These are phyloP conservation scores for Excoecaria cochinchinensis DNA, from an alignment of 345 rosid species.

Conservation along the genomic window DNA sequence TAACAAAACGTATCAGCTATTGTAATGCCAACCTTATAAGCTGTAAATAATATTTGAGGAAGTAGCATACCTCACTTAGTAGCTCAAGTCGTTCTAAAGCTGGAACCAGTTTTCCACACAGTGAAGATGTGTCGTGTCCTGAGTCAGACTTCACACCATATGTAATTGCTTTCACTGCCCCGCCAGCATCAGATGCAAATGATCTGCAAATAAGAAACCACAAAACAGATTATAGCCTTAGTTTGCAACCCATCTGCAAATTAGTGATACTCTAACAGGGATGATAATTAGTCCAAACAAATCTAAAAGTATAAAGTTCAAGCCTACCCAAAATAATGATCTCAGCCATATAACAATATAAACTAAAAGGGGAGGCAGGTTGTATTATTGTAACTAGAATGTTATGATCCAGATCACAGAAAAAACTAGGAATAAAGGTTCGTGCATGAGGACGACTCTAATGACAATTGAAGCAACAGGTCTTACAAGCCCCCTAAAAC, in stretches of 20 bases:
- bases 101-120: conserved; percentile 64
- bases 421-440: neutral
- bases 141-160: conserved; percentile 43
- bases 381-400: neutral
- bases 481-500: neutral
- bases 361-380: neutral
- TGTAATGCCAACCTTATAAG: neutral
- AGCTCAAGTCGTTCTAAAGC: conserved; percentile 74
- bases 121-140: conserved; percentile 41
- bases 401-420: neutral
- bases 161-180: conserved; percentile 32
- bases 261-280: neutral
- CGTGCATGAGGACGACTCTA: neutral
- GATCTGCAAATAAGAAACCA: conserved; percentile 44
- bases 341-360: neutral
- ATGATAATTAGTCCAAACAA: no score
- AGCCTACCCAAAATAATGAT: neutral
- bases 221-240: neutral
- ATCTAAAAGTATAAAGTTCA: neutral
- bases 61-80: conserved; percentile 68
- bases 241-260: neutral
- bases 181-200: conserved; percentile 33
- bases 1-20: neutral
- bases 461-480: neutral
- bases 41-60: conserved; percentile 1